Percentiles rank a stretch among this genome's conserved stretches.
Evolutionary conservation across 495 filamentous ascomycete genomes (phyloP).

Genomic region (Saxophila tyrrhenica): DNA sequence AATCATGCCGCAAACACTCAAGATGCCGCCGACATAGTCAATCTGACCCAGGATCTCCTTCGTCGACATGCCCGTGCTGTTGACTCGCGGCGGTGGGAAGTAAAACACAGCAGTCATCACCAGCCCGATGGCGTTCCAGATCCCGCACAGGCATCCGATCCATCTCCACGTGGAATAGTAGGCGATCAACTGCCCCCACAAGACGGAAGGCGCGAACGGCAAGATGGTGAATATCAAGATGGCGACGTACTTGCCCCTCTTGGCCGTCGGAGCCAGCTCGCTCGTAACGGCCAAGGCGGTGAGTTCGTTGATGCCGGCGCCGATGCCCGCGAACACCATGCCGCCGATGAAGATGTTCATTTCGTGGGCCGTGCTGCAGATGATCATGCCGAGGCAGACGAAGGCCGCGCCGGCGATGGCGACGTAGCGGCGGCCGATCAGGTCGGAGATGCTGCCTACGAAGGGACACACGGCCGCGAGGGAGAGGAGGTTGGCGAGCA

Average conservation of each 20-base stretch:
- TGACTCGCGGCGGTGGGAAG: constrained; percentile 51
- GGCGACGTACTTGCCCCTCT: constrained; percentile 60
- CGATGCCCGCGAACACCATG: constrained; percentile 51
- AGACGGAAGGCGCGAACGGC: constrained; percentile 56
- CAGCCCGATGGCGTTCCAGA: constrained; percentile 47
- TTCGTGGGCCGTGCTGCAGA: constrained; percentile 48
- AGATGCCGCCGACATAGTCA: constrained; percentile 55
- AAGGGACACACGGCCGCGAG: constrained; percentile 62
- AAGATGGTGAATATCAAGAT: constrained; percentile 56
- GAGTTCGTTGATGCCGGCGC: constrained; percentile 54
- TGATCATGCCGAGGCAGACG: constrained; percentile 54
- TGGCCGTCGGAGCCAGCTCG: constrained; percentile 56
- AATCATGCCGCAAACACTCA: constrained; percentile 51
- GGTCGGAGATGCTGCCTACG: constrained; percentile 60
- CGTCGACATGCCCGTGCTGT: constrained; percentile 39
- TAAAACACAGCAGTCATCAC: constrained; percentile 54
- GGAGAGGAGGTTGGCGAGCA: constrained; percentile 55
- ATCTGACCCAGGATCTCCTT: constrained; percentile 44
- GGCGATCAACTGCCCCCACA: constrained; percentile 61
- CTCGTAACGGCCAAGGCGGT: constrained; percentile 55
- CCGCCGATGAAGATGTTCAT: constrained; percentile 58
- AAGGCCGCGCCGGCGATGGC: constrained; percentile 51
- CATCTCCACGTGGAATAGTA: constrained; percentile 48
- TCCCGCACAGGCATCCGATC: constrained; percentile 49
- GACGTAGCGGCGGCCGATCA: constrained; percentile 58